Base-by-base conservation (phyloP, 2,329 filamentous ascomycete species). In the Lasiodiplodia theobromae region DNA sequence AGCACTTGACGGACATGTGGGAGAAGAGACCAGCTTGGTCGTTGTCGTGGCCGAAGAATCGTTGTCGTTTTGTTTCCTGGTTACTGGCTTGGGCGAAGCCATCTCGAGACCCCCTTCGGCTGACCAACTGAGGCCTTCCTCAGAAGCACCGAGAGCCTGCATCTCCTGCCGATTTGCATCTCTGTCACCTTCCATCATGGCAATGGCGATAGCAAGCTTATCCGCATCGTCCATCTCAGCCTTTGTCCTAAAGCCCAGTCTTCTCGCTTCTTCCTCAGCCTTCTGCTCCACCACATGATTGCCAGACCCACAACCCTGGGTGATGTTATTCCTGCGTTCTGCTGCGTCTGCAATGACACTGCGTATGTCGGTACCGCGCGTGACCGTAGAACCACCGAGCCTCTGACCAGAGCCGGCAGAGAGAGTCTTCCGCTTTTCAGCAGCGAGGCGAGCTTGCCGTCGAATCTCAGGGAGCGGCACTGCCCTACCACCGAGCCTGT, bases 201-300 rank as follows among this genome's bases (percentile, higher is more conserved):
- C 94, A 74, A 94, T 89, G 66, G 93, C 89, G 70, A 97, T 97
- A 5, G 94, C 94, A 28, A 88, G 86, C 68, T 97, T 93, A 73
- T 97, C 96, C 3, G 93, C 94, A 73, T 94, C 91, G 67, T 97
- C 93, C 77, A 96, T 92, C 72, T 96, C 93, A 0, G 93, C 93
- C 74, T 92, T 88, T 0, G 94, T 97, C 70, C 86, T 87, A 82
- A 96, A 95, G 0, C 93, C 92, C 71, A 91, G 73, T 37, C 66
- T 91, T 68, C 84, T 84, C 6, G 88, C 88, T 47, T 90, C 91
- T 16, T 89, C 86, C 18, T 89, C 86, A 3, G 86, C 85, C 23
- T 94, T 88, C 74, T 90, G 87, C n/a, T 84, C 82, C 56, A 90
- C 89, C 70, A 88, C 87, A 57, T 88, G 86, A 44, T 87, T 89